Conservation (phyloP, 2,329 filamentous ascomycete species). For the Neonectria ditissima region DNA sequence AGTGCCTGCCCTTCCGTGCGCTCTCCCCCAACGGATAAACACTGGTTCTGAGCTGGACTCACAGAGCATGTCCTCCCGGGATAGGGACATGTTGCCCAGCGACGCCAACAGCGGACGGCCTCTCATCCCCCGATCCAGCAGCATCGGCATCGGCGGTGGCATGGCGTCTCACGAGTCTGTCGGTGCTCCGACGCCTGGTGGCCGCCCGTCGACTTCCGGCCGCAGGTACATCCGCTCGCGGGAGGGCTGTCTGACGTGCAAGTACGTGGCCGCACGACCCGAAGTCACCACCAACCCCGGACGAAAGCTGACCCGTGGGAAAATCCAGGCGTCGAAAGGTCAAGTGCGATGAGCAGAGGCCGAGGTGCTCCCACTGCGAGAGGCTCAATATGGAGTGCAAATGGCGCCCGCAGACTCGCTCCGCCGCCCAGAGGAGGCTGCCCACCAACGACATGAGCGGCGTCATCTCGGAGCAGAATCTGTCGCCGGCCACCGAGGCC, state of each 20-base stretch:
- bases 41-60: slow-evolving; percentile 7
- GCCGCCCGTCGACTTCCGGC: slow-evolving; percentile 31
- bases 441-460: slow-evolving; percentile 15
- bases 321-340: slow-evolving; percentile 59
- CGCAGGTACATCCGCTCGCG: slow-evolving; percentile 43
- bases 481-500: slow-evolving; percentile 45
- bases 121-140: slow-evolving; percentile 33
- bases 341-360: slow-evolving; percentile 63
- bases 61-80: slow-evolving; percentile 21
- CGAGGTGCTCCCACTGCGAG: slow-evolving; percentile 63
- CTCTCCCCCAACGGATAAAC: background rate
- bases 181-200: slow-evolving; percentile 23
- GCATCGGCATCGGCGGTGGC: slow-evolving; percentile 22
- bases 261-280: slow-evolving; percentile 45
- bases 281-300: accelerated
- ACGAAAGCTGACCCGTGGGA: slow-evolving; percentile 18
- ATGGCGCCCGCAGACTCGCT: slow-evolving; percentile 55
- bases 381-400: slow-evolving; percentile 64
- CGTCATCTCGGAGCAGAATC: slow-evolving; percentile 33
- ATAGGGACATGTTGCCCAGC: slow-evolving; percentile 14
- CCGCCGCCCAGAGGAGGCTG: slow-evolving; percentile 36
- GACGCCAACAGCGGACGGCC: slow-evolving; percentile 33
- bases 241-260: slow-evolving; percentile 57
- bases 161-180: slow-evolving; percentile 19
- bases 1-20: too few species aligned